A percentile compares a stretch with the other conserved stretches of the same genome.
Conservation (phyloP, 805 yeast species). For the Candida cerambycidarum region DNA sequence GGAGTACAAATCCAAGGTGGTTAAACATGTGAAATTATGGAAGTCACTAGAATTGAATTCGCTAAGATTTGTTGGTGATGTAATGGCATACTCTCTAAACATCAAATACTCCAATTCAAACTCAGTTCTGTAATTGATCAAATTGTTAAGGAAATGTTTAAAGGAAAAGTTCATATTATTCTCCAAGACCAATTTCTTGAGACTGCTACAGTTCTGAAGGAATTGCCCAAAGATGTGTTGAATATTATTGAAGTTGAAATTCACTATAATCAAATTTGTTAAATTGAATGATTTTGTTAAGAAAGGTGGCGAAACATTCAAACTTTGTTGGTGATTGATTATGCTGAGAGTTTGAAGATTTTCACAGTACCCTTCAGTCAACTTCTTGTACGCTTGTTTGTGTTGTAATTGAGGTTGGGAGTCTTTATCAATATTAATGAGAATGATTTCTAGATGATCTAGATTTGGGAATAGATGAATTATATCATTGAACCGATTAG, state of each 20-base stretch:
- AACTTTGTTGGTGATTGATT: constrained; percentile 17
- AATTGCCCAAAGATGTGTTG: constrained; percentile 29
- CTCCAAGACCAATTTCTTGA: constrained; percentile 26
- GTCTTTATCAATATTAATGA: background rate
- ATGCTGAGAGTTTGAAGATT: constrained; percentile 19
- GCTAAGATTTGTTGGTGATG: constrained; percentile 22
- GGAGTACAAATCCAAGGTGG: constrained; percentile 37
- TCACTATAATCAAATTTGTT: constrained; percentile 26
- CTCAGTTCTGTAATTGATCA: constrained; percentile 28
- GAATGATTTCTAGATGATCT: constrained; percentile 7
- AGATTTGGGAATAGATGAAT: constrained; percentile 11
- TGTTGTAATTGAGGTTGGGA: background rate
- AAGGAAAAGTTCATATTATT: constrained; percentile 32
- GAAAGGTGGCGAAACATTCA: constrained; percentile 27
- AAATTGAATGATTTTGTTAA: constrained; percentile 24
- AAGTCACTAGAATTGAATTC: constrained; percentile 27
- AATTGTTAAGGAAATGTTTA: constrained; percentile 25
- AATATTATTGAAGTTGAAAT: constrained; percentile 30
- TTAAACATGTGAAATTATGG: constrained; percentile 22
- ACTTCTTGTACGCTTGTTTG: constrained; percentile 2
- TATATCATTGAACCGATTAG: constrained; percentile 2
- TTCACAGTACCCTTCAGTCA: constrained; percentile 1
- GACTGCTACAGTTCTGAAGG: constrained; percentile 16
- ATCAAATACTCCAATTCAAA: constrained; percentile 26
- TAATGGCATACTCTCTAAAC: constrained; percentile 29